These are phyloP conservation scores for Pelargonium nanum DNA, from an alignment of 345 rosid genomes.

Conservation along the genomic window DNA sequence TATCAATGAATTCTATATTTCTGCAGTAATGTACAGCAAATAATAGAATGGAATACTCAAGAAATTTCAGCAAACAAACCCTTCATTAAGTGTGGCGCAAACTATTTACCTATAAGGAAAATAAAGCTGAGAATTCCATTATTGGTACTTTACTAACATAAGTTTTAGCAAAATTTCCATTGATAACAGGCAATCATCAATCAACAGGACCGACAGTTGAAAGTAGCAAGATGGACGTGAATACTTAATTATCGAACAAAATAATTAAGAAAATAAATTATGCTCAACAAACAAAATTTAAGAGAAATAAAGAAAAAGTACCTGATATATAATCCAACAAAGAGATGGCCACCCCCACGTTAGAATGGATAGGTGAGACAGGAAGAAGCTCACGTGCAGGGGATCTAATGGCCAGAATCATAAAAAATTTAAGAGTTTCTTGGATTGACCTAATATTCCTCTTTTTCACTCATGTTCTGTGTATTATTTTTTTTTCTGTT, in stretches of 20 bases:
- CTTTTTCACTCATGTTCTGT: background rate
- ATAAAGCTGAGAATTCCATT: background rate
- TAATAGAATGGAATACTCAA: no score
- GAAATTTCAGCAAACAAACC: background rate
- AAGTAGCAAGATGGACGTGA: conserved; percentile 11
- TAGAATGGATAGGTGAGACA: conserved; percentile 16
- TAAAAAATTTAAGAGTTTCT: conserved; percentile 5
- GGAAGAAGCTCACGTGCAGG: conserved; percentile 37
- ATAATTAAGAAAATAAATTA: background rate
- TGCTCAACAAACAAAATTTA: background rate
- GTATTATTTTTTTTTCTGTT: background rate
- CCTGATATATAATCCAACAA: background rate
- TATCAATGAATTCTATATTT: no score
- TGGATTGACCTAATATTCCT: conserved; percentile 15
- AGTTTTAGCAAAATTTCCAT: conserved; percentile 6
- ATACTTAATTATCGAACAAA: background rate
- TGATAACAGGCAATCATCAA: background rate
- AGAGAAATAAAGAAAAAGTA: background rate
- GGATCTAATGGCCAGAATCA: conserved; percentile 30
- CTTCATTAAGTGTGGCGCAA: background rate
- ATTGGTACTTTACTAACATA: background rate
- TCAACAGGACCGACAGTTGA: conserved; percentile 13
- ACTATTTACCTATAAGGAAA: background rate
- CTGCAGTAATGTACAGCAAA: no score
- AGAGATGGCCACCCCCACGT: conserved; percentile 24